Conservation (phyloP, 208 protist genomes). For the Herpetomonas tarakana region DNA sequence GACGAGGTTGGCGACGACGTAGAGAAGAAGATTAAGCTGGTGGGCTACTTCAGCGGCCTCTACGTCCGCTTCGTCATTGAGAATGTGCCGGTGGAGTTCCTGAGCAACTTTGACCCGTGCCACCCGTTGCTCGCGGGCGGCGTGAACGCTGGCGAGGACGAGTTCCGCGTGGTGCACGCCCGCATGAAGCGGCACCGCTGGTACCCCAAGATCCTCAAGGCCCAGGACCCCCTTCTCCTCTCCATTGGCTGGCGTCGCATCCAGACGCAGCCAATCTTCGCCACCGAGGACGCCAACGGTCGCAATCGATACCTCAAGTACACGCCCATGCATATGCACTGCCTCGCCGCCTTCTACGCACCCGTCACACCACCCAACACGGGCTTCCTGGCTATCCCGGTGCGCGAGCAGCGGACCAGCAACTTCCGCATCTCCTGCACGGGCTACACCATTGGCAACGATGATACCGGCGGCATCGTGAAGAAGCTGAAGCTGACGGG, state of each 20-base stretch:
- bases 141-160: constrained; percentile 94
- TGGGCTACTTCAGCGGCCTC: constrained; percentile 92
- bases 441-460: constrained; percentile 97
- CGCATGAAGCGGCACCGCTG: constrained; percentile 98
- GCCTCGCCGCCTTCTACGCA: constrained; percentile 97
- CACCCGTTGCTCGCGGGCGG: constrained; percentile 94
- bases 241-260: constrained; percentile 99
- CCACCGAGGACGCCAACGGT: constrained; percentile 95
- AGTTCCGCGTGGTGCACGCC: constrained; percentile 92
- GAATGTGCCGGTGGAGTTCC: constrained; percentile 96
- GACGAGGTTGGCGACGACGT: constrained; percentile 82
- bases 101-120: constrained; percentile 86
- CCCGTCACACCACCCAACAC: constrained; percentile 96
- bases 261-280: constrained; percentile 94
- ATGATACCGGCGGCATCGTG: constrained; percentile 92
- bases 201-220: constrained; percentile 98
- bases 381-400: constrained; percentile 94
- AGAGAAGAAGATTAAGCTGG: constrained; percentile 81
- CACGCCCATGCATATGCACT: constrained; percentile 99
- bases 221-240: constrained; percentile 98
- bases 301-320: constrained; percentile 99
- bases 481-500: constrained; percentile 99
- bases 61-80: constrained; percentile 97
- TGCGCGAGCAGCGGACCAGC: constrained; percentile 38
- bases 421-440: constrained; percentile 95